Base-by-base conservation (phyloP, 2,329 filamentous ascomycete species). In the Apiospora koreana region DNA sequence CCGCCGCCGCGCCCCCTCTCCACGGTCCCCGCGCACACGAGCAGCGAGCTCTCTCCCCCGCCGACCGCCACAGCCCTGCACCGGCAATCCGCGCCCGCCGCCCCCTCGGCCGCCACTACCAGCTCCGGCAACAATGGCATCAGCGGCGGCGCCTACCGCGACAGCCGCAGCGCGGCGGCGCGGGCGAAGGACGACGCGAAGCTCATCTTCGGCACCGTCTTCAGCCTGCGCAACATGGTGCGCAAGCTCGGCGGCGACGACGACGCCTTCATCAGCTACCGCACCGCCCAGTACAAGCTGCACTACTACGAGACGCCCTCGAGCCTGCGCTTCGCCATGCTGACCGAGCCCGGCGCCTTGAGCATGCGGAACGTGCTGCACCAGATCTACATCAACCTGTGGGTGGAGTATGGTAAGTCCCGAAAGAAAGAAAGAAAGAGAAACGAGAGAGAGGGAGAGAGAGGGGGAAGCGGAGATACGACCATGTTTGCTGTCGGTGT, bases 231-330 rank as follows among this genome's bases (percentile, higher is more conserved):
- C 77, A 98, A 98, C 83, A 97, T 99, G 92, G 94, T 93, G 73
- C 93, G 94, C 81, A 97, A 98, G 86, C 89, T 99, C 65, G 95
- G 95, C 78, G 95, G 95, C 74, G 91, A 94, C 69, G 94, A 98
- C 80, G 95, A 98, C 84, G 94, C 93, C 79, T 99, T 99, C 82
- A 92, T 99, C 76, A 94, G 92, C 75, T 99, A 93, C 83, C 93
- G 94, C 76, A 99, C 96, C 68, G 93, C 88, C 75, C 93, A 97
- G 82, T 99, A 99, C 87, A 98, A 98, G 84, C 89, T 99, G 76
- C 96, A 99, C 84, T 99, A 97, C 86, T 99, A 98, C 87, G 96
- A 99, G 86, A 98, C 96, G 16, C 94, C 95, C 0, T 96, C 94
- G 68, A 97, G 94, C 80, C 91, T 97, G 82, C 97, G 97, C 79